Percentiles rank a stretch among this genome's conserved stretches.
Evolutionary conservation across 2,329 filamentous ascomycete species (phyloP).

Genomic region (Xylaria sp.): DNA sequence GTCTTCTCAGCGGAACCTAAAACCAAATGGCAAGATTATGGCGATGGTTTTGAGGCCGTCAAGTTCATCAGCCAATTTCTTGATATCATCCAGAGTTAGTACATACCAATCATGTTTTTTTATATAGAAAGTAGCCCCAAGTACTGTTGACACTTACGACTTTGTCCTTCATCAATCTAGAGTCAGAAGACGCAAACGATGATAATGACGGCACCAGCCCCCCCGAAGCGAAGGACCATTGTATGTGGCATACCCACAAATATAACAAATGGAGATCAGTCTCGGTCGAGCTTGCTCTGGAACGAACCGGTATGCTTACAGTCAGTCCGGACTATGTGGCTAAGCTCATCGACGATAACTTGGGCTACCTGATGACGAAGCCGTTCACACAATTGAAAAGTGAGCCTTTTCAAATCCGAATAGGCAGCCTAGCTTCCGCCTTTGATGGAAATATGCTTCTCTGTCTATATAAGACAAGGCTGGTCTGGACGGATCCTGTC

Average conservation of each 20-base stretch:
- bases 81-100: slow-evolving; percentile 4
- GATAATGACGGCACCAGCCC: neutral
- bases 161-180: slow-evolving; percentile 5
- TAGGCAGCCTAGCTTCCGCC: neutral
- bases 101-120: neutral
- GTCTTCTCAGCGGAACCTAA: neutral
- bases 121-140: neutral
- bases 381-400: neutral
- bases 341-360: neutral
- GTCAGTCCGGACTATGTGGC: neutral
- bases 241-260: neutral
- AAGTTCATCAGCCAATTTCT: slow-evolving; percentile 12
- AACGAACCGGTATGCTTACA: neutral
- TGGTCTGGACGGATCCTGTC: slow-evolving; percentile 12
- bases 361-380: slow-evolving; percentile 9
- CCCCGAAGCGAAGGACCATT: neutral
- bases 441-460: slow-evolving; percentile 3
- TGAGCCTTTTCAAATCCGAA: neutral
- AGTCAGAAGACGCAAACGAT: neutral
- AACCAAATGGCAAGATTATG: slow-evolving; percentile 9
- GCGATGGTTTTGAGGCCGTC: slow-evolving; percentile 8
- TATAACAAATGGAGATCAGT: slow-evolving; percentile 10
- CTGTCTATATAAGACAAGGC: slow-evolving; percentile 1
- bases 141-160: slow-evolving; percentile 1
- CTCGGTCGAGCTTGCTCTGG: neutral